These are phyloP conservation scores for Trifolium pratense DNA, from an alignment of 306 rosid species.

Conservation along the genomic window DNA sequence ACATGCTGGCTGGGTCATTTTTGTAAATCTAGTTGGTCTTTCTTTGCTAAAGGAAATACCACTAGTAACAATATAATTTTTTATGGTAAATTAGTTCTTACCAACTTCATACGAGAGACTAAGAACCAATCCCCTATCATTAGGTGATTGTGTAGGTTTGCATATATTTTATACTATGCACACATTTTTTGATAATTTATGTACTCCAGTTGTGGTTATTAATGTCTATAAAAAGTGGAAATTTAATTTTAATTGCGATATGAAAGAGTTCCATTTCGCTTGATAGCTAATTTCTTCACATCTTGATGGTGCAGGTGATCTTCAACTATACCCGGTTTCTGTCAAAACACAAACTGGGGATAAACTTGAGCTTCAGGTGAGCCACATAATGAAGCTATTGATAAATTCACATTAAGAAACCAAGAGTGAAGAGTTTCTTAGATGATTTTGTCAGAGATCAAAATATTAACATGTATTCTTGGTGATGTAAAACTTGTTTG, in stretches of 20 bases:
- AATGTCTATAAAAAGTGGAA: not conserved
- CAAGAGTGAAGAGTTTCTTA: constrained; percentile 3
- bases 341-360: constrained; percentile 94
- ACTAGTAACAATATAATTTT: not conserved
- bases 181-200: constrained; percentile 3
- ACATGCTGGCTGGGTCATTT: not conserved
- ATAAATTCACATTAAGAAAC: constrained; percentile 7
- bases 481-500: not conserved
- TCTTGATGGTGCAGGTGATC: constrained; percentile 76
- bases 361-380: constrained; percentile 95
- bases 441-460: constrained; percentile 5
- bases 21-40: constrained; percentile 9
- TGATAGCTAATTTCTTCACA: constrained; percentile 31
- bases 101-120: not conserved
- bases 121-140: constrained; percentile 1
- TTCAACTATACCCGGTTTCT: constrained; percentile 84
- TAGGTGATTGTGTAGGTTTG: constrained; percentile 22
- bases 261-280: constrained; percentile 19
- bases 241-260: constrained; percentile 12
- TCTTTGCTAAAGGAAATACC: not conserved
- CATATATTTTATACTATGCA: not conserved
- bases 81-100: constrained; percentile 15
- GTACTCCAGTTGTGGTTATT: constrained; percentile 3
- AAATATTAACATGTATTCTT: constrained; percentile 11
- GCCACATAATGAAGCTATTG: constrained; percentile 41